phyloP scores from a whole-genome alignment of 192 early-diverging fungal genomes.

The Entomortierella lignicola region DNA sequence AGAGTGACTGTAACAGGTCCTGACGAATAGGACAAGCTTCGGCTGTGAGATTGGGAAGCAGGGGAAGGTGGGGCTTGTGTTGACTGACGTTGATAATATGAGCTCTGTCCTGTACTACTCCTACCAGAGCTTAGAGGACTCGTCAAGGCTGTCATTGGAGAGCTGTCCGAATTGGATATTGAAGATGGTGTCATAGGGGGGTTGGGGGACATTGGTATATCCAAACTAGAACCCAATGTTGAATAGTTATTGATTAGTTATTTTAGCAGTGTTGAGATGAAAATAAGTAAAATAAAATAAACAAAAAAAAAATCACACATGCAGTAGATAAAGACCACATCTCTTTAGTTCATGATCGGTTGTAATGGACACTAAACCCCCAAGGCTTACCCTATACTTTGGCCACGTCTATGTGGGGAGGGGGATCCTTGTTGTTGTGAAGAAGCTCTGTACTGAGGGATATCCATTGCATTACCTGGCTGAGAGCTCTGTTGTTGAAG shows the following conservation, averaged over 20 bases:
- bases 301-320: neutral
- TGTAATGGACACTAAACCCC: neutral
- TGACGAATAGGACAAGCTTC: conserved; percentile 49
- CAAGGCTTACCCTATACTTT: conserved; percentile 36
- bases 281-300: neutral
- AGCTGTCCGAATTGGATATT: conserved; percentile 41
- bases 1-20: conserved; percentile 42
- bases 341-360: too few species aligned
- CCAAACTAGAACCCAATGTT: conserved; percentile 17
- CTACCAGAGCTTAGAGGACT: conserved; percentile 50
- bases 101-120: conserved; percentile 38
- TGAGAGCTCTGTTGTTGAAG: conserved; percentile 33
- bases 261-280: conserved; percentile 11
- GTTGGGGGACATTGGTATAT: conserved; percentile 49
- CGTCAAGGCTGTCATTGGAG: conserved; percentile 39
- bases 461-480: neutral
- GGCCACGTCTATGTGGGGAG: conserved; percentile 45
- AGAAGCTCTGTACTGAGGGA: conserved; percentile 9
- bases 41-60: conserved; percentile 17
- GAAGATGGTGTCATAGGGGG: conserved; percentile 53
- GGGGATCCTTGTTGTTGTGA: conserved; percentile 25
- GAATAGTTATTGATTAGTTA: too few species aligned
- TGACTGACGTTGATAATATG: conserved; percentile 23
- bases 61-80: conserved; percentile 41
- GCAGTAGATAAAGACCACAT: neutral